These are phyloP conservation scores for Ceriops decandra DNA, from an alignment of 345 rosid species.

Conservation along the genomic window DNA sequence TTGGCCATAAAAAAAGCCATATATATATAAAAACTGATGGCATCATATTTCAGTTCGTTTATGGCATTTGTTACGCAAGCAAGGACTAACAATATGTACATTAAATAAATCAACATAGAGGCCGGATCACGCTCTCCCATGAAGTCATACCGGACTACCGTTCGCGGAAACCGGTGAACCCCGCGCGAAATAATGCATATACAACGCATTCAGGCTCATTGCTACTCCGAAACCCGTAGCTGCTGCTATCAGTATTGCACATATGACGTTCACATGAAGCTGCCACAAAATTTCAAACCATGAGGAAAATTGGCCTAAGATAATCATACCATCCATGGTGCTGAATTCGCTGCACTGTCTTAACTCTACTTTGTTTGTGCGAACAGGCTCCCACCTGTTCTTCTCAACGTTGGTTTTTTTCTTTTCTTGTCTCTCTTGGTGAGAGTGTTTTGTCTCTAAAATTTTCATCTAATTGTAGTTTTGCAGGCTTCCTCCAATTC, in stretches of 20 bases:
- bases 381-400: no score
- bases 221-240: constrained; percentile 77
- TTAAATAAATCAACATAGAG: no score
- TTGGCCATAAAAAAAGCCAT: no score
- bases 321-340: not conserved
- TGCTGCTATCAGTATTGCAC: constrained; percentile 56
- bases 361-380: not conserved
- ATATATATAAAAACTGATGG: no score
- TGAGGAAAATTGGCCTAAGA: no score
- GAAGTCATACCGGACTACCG: constrained; percentile 44
- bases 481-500: not conserved
- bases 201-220: constrained; percentile 69
- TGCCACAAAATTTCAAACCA: constrained; percentile 34
- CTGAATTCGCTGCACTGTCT: not conserved
- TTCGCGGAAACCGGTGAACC: constrained; percentile 36
- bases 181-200: constrained; percentile 44
- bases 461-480: not conserved
- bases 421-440: no score
- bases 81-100: no score
- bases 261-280: constrained; percentile 64
- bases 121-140: no score
- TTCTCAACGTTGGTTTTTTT: no score
- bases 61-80: no score
- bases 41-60: no score
- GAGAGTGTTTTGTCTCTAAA: no score